phyloP scores from a whole-genome alignment of 2,329 filamentous ascomycete species.

The Celoporthe dispersa region DNA sequence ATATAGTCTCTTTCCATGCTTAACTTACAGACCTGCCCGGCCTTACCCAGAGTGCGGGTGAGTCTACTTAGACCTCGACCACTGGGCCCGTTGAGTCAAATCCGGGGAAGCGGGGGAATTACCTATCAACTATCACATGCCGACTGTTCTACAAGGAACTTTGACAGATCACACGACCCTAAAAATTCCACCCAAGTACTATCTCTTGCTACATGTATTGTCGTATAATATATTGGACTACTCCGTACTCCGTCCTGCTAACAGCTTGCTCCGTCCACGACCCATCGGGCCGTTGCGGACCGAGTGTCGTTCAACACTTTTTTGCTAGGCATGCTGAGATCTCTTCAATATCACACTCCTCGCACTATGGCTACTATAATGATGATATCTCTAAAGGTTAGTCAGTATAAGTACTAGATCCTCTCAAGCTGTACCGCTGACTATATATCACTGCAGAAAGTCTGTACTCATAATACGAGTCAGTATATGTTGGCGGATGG shows the following conservation, averaged over 20 bases:
- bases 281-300: slow-evolving; percentile 6
- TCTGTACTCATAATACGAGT: neutral
- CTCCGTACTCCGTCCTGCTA: neutral
- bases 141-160: neutral
- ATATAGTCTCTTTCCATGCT: neutral
- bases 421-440: neutral
- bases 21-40: neutral
- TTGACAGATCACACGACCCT: neutral
- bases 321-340: neutral
- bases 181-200: neutral
- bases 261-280: neutral
- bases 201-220: neutral
- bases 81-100: neutral
- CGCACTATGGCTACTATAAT: neutral
- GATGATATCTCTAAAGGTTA: no score
- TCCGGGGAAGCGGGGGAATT: slow-evolving; percentile 8
- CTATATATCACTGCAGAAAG: neutral
- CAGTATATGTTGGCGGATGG: neutral
- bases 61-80: neutral
- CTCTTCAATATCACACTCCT: neutral
- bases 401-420: neutral
- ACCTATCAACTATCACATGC: neutral
- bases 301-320: neutral
- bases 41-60: neutral
- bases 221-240: neutral